A percentile compares a stretch with the other conserved stretches of the same genome.
Conservation (phyloP, 257 asterid species). For the Solanum appendiculatum region DNA sequence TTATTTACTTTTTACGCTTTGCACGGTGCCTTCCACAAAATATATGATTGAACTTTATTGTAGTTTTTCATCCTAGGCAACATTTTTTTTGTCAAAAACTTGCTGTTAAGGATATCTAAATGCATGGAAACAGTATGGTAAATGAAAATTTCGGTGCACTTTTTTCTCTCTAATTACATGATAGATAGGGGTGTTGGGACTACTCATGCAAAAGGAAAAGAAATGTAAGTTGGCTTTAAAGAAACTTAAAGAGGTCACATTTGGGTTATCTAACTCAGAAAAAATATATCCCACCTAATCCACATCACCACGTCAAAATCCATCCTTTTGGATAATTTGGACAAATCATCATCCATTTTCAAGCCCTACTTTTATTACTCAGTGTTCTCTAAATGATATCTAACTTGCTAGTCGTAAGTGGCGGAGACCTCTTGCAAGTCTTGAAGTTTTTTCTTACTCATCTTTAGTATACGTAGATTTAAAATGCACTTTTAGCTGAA, state of each 20-base stretch:
- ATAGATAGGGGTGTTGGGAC: not conserved
- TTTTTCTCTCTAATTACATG: not conserved
- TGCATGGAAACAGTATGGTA: not conserved
- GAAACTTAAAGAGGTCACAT: not conserved
- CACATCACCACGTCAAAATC: not conserved
- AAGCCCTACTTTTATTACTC: not conserved
- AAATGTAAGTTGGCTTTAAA: not conserved
- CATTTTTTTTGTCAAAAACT: not conserved
- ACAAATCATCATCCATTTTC: not conserved
- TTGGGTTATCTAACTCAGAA: not conserved
- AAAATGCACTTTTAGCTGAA: not conserved
- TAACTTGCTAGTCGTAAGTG: not conserved
- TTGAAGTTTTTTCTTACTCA: not conserved
- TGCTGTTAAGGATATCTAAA: not conserved
- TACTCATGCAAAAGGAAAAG: not conserved
- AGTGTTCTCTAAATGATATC: not conserved
- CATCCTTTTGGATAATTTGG: not conserved
- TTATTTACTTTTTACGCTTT: not conserved
- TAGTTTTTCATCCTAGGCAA: not conserved
- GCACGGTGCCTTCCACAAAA: not conserved
- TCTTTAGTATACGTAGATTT: not conserved
- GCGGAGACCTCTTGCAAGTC: not conserved
- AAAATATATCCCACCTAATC: not conserved
- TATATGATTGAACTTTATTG: not conserved
- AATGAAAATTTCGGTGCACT: not conserved